phyloP scores from a whole-genome alignment of 164 flowering plant genomes.

The Aristolochia fimbriata region DNA sequence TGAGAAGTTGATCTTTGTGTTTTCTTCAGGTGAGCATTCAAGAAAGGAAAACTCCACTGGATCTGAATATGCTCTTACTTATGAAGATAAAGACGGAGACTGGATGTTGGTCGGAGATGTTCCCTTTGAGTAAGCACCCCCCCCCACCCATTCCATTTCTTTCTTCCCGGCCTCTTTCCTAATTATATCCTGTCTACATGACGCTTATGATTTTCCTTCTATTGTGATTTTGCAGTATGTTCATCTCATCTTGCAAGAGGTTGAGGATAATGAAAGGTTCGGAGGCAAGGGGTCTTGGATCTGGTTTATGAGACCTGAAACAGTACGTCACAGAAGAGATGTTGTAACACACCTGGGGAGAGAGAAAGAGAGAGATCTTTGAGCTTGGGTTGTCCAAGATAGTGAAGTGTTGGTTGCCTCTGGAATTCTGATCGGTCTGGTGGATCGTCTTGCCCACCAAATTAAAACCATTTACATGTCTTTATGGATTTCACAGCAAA shows the following conservation, averaged over 20 bases:
- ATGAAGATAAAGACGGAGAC: slow-evolving; percentile 93
- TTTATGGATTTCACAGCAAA: slow-evolving; percentile 4
- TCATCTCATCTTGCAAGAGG: slow-evolving; percentile 67
- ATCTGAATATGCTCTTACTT: slow-evolving; percentile 66
- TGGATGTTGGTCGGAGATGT: slow-evolving; percentile 97
- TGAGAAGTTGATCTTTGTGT: neutral
- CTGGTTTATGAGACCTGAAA: slow-evolving; percentile 18
- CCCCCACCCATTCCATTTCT: slow-evolving; percentile 7
- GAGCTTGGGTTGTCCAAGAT: slow-evolving; percentile 31
- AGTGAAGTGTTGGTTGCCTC: neutral
- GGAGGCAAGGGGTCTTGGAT: slow-evolving; percentile 63
- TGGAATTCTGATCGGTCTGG: slow-evolving; percentile 5
- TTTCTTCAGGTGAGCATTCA: slow-evolving; percentile 36
- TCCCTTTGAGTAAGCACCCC: slow-evolving; percentile 76
- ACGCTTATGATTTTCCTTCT: neutral
- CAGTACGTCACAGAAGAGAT: slow-evolving; percentile 5
- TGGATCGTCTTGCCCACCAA: neutral
- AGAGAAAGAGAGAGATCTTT: slow-evolving; percentile 11
- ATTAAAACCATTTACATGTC: slow-evolving; percentile 2
- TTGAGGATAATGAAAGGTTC: slow-evolving; percentile 80
- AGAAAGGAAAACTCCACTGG: slow-evolving; percentile 69
- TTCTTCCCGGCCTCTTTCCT: slow-evolving; percentile 2
- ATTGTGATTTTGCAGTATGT: slow-evolving; percentile 45
- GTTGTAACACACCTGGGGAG: too few species aligned
- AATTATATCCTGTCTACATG: slow-evolving; percentile 2